Evolutionary conservation across 441 rosid species (phyloP), one percentile per base, ranked within the genome.

Genomic region (Croton laevigatus): DNA sequence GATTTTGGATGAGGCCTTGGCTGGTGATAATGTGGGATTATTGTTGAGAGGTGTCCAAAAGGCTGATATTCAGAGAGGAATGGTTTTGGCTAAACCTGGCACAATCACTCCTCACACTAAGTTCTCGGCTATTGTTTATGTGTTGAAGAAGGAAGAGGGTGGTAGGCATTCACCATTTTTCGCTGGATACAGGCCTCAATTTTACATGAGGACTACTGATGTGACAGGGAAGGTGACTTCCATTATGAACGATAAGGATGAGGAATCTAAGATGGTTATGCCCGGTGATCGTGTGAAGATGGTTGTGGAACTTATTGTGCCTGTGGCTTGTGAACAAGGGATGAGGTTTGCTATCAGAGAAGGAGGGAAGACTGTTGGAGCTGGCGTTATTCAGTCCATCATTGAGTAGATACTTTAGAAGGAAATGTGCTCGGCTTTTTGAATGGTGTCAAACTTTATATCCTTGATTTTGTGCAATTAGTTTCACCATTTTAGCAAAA

Each of bases 341-440:
- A 93, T 91, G 99, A 86, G 99, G 83, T 93, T 96, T 84, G 98
- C 99, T 59, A 93, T 96, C 66, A 83, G 97, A 82, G 98, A 96
- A 87, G 99, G 96, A 65, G 99, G 99, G 51, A 90, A 87, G 91
- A 96, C 97, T 20, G 93, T 93, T 63, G 99, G 97, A 57, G 97
- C 97, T 36, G 93, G 94, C 65, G 99, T 93, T 64, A 96, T 96
- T 84, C 89, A 86, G 84, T 71, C 96, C 46, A 93, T 96, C 75
- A 67, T 96, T 68, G 88, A 89, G 81, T 91, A 80, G 72, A 71
- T 73, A 59, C 49, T 59, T 54, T 46, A 48, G 23, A 32, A 54
- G 62, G 51, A 55, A 66, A 22, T 59, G 62, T 48, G 59, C 44
- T 61, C 70, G 55, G 71, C 71, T 58, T 82, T 79, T 79, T 72